Conservation (phyloP, 2,329 filamentous ascomycete genomes). For the Alternaria gansuensis region DNA sequence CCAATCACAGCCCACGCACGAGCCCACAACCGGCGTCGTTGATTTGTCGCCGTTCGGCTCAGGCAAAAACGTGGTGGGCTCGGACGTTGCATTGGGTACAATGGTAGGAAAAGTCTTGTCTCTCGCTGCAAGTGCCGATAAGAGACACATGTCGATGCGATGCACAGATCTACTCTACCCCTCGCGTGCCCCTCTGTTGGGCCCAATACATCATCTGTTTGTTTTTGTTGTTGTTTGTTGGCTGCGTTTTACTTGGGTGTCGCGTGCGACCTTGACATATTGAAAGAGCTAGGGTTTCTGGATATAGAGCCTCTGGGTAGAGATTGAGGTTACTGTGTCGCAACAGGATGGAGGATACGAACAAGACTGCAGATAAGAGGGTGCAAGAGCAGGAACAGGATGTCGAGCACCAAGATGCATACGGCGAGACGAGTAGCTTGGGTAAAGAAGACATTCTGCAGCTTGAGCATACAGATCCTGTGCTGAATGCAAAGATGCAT, state of each 20-base stretch:
- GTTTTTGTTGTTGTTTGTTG: neutral
- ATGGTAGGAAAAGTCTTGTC: neutral
- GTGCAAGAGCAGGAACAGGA: constrained; percentile 20
- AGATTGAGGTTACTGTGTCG: neutral
- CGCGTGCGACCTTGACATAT: constrained; percentile 15
- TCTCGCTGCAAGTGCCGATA: neutral
- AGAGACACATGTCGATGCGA: neutral
- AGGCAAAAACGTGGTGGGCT: constrained; percentile 7
- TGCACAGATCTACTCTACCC: constrained; percentile 6
- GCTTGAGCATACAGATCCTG: constrained; percentile 67
- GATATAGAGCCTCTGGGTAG: neutral
- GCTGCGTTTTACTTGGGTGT: neutral
- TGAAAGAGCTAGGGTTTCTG: neutral
- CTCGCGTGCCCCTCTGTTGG: constrained; percentile 8
- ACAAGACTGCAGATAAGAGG: constrained; percentile 5
- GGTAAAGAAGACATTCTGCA: constrained; percentile 63
- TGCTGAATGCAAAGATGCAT: constrained; percentile 72
- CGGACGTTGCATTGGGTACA: constrained; percentile 15
- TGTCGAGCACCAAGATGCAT: constrained; percentile 10
- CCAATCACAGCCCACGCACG: constrained; percentile 11
- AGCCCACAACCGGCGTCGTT: constrained; percentile 4
- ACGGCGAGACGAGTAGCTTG: constrained; percentile 25
- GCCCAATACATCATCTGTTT: constrained; percentile 1
- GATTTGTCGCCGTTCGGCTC: constrained; percentile 8
- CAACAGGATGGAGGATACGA: constrained; percentile 9